Conservation (phyloP, 495 filamentous ascomycete genomes). For the Talaromyces proteolyticus region DNA sequence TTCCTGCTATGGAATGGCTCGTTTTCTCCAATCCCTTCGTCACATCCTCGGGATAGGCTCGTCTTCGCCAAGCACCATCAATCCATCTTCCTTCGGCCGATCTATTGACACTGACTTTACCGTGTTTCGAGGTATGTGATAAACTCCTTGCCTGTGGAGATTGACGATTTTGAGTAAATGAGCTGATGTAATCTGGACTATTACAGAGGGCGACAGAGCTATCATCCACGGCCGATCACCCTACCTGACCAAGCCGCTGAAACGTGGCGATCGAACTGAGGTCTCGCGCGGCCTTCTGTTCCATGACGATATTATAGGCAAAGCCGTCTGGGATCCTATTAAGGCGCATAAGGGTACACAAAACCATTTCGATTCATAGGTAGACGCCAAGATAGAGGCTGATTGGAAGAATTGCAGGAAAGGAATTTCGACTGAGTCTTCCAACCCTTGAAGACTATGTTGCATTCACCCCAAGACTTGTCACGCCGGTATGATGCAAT, state of each 20-base stretch:
- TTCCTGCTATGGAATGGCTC: constrained; percentile 26
- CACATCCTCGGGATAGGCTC: constrained; percentile 21
- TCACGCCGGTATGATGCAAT: constrained; percentile 58
- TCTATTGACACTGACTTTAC: constrained; percentile 39
- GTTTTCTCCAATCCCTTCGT: constrained; percentile 30
- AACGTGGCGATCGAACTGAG: constrained; percentile 33
- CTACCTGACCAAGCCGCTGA: constrained; percentile 45
- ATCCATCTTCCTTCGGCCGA: constrained; percentile 10
- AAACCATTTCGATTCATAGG: too few relatives aligned
- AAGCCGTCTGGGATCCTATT: constrained; percentile 47
- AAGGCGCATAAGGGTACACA: constrained; percentile 40
- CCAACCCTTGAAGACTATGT: constrained; percentile 71
- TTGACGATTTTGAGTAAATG: too few relatives aligned
- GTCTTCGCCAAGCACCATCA: neutral
- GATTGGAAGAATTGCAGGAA: constrained; percentile 24
- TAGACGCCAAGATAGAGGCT: too few relatives aligned
- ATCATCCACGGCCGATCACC: constrained; percentile 46
- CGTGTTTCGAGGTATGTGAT: constrained; percentile 27
- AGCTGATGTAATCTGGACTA: too few relatives aligned
- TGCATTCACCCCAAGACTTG: constrained; percentile 52
- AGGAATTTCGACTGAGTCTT: constrained; percentile 47
- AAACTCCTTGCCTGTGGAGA: too few relatives aligned
- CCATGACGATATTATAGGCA: constrained; percentile 61
- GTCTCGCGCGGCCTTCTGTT: constrained; percentile 43
- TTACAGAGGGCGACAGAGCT: constrained; percentile 56